Conservation (phyloP, 2,329 filamentous ascomycete genomes). For the Decorospora gaudefroyi region DNA sequence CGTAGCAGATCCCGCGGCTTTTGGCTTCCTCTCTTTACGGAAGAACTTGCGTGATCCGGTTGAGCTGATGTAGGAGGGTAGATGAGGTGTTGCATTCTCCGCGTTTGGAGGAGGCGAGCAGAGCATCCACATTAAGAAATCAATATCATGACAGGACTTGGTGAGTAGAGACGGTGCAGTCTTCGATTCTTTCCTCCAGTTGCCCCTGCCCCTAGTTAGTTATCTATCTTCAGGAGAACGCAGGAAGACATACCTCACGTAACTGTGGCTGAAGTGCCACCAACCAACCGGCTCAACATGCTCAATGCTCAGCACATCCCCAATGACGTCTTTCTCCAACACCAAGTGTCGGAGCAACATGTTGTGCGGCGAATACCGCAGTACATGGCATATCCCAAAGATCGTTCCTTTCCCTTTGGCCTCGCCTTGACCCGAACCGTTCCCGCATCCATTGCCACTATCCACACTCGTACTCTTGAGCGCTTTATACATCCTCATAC, state of each 20-base stretch:
- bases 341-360: conserved; percentile 79
- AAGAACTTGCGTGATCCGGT: conserved; percentile 79
- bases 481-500: conserved; percentile 71
- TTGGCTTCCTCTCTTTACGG: conserved; percentile 73
- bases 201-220: conserved; percentile 62
- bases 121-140: conserved; percentile 88
- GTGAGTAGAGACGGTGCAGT: conserved; percentile 84
- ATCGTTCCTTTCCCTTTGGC: conserved; percentile 51
- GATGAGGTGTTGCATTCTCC: conserved; percentile 61
- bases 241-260: conserved; percentile 61
- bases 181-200: conserved; percentile 82
- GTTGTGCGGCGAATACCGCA: conserved; percentile 93
- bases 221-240: neutral
- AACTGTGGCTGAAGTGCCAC: conserved; percentile 76
- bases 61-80: conserved; percentile 76
- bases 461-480: conserved; percentile 44
- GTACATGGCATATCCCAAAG: conserved; percentile 91
- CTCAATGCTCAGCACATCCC: conserved; percentile 81
- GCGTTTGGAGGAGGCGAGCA: conserved; percentile 65
- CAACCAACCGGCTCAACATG: conserved; percentile 94
- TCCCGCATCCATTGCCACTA: conserved; percentile 29
- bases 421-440: neutral
- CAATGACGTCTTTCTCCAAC: conserved; percentile 74
- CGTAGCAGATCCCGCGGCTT: conserved; percentile 72
- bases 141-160: conserved; percentile 96